These are phyloP conservation scores for Eucalyptus cloeziana DNA, from an alignment of 345 rosid genomes.

Conservation along the genomic window DNA sequence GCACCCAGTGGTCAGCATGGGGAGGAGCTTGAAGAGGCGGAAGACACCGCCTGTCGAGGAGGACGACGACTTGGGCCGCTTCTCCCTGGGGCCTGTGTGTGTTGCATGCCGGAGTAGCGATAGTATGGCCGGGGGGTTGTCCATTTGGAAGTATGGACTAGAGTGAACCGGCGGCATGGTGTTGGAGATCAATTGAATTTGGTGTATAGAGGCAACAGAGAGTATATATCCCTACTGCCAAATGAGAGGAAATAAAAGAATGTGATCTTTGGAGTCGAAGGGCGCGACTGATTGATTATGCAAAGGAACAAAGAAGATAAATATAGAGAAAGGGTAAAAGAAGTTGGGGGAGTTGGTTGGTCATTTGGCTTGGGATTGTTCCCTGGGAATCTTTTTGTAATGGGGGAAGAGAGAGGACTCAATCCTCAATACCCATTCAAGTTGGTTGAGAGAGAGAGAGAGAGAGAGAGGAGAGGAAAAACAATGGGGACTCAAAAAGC, in stretches of 20 bases:
- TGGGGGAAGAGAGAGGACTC: constrained; percentile 18
- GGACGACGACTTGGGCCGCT: constrained; percentile 32
- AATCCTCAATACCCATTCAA: background rate
- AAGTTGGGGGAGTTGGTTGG: constrained; percentile 33
- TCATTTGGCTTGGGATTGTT: constrained; percentile 15
- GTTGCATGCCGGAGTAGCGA: constrained; percentile 48
- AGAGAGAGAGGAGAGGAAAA: background rate
- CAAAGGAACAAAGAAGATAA: background rate
- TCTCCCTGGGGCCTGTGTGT: constrained; percentile 4
- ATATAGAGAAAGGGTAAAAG: background rate
- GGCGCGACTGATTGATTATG: background rate
- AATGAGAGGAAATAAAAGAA: background rate
- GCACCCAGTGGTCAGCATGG: constrained; percentile 95
- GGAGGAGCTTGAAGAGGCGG: constrained; percentile 78
- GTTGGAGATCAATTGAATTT: background rate
- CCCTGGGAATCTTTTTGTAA: constrained; percentile 24
- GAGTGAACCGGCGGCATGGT: constrained; percentile 53
- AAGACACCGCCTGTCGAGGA: constrained; percentile 49
- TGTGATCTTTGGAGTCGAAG: background rate
- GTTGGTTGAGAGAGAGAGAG: background rate
- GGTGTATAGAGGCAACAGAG: background rate
- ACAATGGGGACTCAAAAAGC: background rate
- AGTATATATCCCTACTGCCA: background rate
- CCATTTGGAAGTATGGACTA: constrained; percentile 64
- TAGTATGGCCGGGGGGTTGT: constrained; percentile 65